Evolutionary conservation across 108 stramenopile species (phyloP).

Genomic region (Cyclotella cryptica): DNA sequence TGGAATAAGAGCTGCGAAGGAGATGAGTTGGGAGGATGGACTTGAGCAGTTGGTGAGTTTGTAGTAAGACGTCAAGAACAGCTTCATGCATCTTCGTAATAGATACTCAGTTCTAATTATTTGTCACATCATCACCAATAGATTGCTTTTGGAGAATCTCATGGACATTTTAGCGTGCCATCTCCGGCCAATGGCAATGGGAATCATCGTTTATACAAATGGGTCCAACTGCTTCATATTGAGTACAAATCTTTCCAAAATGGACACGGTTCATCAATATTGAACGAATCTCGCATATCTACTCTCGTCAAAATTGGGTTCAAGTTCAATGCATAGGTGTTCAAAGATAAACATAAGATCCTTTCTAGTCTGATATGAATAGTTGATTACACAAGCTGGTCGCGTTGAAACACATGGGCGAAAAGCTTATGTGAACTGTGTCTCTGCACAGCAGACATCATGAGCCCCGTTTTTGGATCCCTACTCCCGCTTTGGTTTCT

Average conservation of each 20-base stretch:
- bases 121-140: neutral
- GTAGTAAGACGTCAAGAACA: neutral
- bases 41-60: neutral
- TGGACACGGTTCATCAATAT: neutral
- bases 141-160: neutral
- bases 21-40: neutral
- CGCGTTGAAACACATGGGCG: too few relatives aligned
- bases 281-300: neutral
- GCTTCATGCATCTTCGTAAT: neutral
- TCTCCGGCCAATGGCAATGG: neutral
- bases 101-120: neutral
- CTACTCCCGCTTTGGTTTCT: too few relatives aligned
- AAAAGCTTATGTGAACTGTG: too few relatives aligned
- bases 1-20: neutral
- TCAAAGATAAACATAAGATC: too few relatives aligned
- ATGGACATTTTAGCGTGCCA: constrained; percentile 6
- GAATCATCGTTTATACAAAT: neutral
- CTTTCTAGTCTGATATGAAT: too few relatives aligned
- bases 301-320: neutral
- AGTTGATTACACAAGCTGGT: too few relatives aligned
- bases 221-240: constrained; percentile 8
- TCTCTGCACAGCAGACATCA: too few relatives aligned
- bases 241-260: neutral
- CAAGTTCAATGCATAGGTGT: neutral
- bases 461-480: too few relatives aligned